Conservation (phyloP, 2,329 filamentous ascomycete species). For the Trichoderma hamatum region DNA sequence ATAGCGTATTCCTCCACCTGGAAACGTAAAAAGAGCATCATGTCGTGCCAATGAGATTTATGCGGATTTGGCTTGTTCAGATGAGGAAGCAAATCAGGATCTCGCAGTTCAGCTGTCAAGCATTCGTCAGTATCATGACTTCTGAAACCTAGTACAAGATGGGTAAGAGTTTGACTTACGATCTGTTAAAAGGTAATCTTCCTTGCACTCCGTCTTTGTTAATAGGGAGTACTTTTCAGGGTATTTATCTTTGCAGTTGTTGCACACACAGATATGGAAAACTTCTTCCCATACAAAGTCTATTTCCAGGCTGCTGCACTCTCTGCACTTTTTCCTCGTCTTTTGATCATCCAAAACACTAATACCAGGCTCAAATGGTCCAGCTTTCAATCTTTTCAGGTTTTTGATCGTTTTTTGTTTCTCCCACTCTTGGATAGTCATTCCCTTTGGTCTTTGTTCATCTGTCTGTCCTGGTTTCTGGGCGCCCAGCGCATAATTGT, state of each 20-base stretch:
- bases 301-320: constrained; percentile 83
- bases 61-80: constrained; percentile 91
- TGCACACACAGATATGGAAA: constrained; percentile 75
- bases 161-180: constrained; percentile 54
- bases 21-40: constrained; percentile 94
- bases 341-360: constrained; percentile 68
- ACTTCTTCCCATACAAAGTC: constrained; percentile 94
- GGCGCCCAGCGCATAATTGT: constrained; percentile 71
- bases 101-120: constrained; percentile 77
- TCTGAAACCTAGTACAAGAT: background rate
- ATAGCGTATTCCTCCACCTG: constrained; percentile 96
- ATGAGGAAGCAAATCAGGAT: constrained; percentile 83
- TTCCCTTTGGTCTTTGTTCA: constrained; percentile 74
- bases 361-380: constrained; percentile 87
- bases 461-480: constrained; percentile 43
- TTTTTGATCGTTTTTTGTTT: constrained; percentile 73
- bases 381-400: constrained; percentile 72
- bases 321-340: constrained; percentile 74
- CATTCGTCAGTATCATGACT: background rate
- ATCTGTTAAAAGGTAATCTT: constrained; percentile 94
- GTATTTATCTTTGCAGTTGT: constrained; percentile 80
- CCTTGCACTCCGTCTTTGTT: constrained; percentile 94
- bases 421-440: constrained; percentile 94
- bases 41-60: constrained; percentile 95
- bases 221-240: constrained; percentile 94